These are phyloP conservation scores for Globisporangium emineosum DNA, from an alignment of 352 stramenopile species.

Conservation along the genomic window DNA sequence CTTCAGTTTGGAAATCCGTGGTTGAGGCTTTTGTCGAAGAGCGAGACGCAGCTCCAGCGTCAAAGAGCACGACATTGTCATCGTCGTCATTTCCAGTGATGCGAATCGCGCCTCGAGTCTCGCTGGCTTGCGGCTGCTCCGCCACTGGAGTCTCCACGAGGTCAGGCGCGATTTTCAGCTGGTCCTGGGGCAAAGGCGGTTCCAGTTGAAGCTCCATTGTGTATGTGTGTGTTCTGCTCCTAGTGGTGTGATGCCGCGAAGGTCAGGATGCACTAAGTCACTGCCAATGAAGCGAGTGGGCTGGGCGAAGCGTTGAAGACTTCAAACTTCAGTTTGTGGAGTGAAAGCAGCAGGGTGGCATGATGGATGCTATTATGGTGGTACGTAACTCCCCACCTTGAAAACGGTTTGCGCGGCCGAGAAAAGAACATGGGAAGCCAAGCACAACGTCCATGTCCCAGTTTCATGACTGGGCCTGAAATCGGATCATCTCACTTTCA, in stretches of 20 bases:
- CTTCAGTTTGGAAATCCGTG: neutral
- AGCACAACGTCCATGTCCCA: too few species aligned
- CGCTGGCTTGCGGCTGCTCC: neutral
- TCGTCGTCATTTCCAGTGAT: neutral
- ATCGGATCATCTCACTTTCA: too few species aligned
- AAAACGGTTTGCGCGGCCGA: neutral
- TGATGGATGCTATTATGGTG: neutral
- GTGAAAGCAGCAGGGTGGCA: too few species aligned
- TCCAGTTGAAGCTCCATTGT: neutral
- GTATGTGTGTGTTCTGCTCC: neutral
- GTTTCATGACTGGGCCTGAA: too few species aligned
- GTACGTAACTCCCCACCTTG: neutral
- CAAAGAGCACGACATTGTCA: slow-evolving; percentile 4
- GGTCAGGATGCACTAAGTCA: too few species aligned
- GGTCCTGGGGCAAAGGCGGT: neutral
- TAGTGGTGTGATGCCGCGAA: too few species aligned
- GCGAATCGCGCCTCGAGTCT: neutral
- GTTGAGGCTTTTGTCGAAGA: neutral
- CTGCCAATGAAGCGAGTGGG: too few species aligned
- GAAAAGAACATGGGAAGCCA: neutral
- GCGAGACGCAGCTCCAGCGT: neutral
- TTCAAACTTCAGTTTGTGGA: too few species aligned
- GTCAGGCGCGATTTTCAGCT: neutral
- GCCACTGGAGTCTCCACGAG: neutral
- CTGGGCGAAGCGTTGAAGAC: too few species aligned